Conservation (phyloP, 768 basidiomycete species). For the Pisolithus marmoratus region DNA sequence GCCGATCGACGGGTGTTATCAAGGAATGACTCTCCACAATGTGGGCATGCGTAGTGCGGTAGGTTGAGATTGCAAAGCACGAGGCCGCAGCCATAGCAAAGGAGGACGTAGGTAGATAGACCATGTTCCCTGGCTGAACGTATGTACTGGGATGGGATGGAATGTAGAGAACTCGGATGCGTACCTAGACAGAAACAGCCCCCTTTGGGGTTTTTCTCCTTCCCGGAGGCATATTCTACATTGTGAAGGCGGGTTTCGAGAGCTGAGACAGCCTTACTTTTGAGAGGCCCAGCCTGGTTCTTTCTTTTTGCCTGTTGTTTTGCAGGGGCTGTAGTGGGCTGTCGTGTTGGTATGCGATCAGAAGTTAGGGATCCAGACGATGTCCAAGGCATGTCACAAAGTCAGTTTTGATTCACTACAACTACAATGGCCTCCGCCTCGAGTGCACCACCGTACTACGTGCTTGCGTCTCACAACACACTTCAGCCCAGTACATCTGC, state of each 20-base stretch:
- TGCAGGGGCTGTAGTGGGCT: slow-evolving; percentile 7
- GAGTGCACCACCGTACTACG: slow-evolving; percentile 51
- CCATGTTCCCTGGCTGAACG: slow-evolving; percentile 48
- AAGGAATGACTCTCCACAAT: slow-evolving; percentile 41
- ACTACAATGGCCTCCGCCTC: slow-evolving; percentile 11
- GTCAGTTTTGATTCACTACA: too few relatives aligned
- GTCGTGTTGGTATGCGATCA: slow-evolving; percentile 38
- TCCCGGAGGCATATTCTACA: slow-evolving; percentile 29
- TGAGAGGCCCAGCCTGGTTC: slow-evolving; percentile 29
- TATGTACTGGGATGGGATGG: background rate
- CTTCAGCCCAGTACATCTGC: slow-evolving; percentile 32
- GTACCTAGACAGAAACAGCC: slow-evolving; percentile 70
- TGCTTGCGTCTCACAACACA: slow-evolving; percentile 59
- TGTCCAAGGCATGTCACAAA: slow-evolving; percentile 12
- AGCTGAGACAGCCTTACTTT: slow-evolving; percentile 42
- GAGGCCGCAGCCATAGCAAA: slow-evolving; percentile 56
- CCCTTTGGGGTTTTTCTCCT: slow-evolving; percentile 48
- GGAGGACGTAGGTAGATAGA: slow-evolving; percentile 50
- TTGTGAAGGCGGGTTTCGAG: slow-evolving; percentile 45
- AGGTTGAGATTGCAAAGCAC: slow-evolving; percentile 55
- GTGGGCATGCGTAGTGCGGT: slow-evolving; percentile 51
- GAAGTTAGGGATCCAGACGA: slow-evolving; percentile 42
- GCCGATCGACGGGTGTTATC: slow-evolving; percentile 24
- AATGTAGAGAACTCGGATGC: background rate
- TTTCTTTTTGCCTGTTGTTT: slow-evolving; percentile 32